Conservation (phyloP, 1,284 basidiomycete species). For the Puccinia novopanici region DNA sequence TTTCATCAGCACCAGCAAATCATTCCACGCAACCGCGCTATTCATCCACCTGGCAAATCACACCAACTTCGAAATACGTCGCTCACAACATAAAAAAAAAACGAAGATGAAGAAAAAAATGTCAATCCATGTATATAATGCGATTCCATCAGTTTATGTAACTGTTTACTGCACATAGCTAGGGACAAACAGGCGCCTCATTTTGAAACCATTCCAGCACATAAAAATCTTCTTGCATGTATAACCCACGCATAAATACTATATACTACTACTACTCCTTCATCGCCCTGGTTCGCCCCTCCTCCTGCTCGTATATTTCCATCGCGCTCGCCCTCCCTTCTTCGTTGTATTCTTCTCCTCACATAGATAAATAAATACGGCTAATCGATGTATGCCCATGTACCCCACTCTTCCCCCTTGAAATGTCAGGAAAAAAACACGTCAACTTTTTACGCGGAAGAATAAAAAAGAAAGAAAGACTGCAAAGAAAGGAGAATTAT, state of each 20-base stretch:
- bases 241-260: background rate
- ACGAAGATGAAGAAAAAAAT: background rate
- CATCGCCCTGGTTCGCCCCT: too few species aligned
- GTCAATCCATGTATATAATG: background rate
- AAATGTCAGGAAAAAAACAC: too few species aligned
- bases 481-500: too few species aligned
- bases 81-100: background rate
- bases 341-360: background rate
- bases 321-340: too few species aligned
- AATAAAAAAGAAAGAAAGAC: too few species aligned
- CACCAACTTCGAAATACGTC: background rate
- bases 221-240: background rate
- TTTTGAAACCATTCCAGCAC: background rate
- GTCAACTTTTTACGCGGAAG: too few species aligned
- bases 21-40: background rate
- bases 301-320: too few species aligned
- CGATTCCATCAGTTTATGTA: conserved; percentile 1
- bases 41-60: background rate
- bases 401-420: too few species aligned
- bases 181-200: background rate
- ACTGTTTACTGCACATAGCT: background rate
- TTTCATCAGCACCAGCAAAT: background rate
- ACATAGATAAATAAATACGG: background rate
- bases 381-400: background rate
- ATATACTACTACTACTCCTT: background rate